Conservation (phyloP, 495 filamentous ascomycete genomes). For the Penicillium coffeae region DNA sequence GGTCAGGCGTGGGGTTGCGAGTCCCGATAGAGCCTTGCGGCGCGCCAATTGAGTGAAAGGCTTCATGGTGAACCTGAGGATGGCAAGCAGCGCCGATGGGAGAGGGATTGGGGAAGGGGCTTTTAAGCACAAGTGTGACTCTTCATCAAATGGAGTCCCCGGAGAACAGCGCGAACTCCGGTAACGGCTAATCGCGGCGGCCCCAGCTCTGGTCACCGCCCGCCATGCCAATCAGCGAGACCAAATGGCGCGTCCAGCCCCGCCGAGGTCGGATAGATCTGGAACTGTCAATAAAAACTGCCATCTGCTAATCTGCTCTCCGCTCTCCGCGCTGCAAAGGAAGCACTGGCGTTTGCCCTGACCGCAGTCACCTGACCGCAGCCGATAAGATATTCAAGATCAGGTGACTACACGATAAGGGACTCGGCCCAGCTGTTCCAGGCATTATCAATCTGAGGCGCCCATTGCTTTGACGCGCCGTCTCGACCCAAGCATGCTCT, state of each 20-base stretch:
- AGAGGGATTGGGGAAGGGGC: conserved; percentile 9
- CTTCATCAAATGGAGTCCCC: conserved; percentile 18
- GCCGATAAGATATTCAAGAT: no score
- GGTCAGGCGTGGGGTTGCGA: conserved; percentile 23
- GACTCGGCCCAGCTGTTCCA: neutral
- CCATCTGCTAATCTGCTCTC: no score
- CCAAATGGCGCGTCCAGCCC: conserved; percentile 2
- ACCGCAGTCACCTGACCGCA: conserved; percentile 14
- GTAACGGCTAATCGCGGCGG: conserved; percentile 1
- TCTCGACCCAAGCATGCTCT: neutral
- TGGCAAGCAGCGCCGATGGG: neutral
- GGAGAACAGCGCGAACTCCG: conserved; percentile 35
- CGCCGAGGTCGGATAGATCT: conserved; percentile 22
- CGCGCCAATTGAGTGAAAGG: conserved; percentile 40
- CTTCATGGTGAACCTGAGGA: conserved; percentile 30
- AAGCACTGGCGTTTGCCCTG: no score
- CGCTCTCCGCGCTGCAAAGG: conserved; percentile 14
- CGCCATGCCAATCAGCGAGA: conserved; percentile 11
- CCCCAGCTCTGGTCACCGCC: conserved; percentile 18
- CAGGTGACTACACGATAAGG: conserved; percentile 13
- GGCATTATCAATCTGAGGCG: neutral
- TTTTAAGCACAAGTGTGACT: conserved; percentile 26
- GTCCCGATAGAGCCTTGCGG: conserved; percentile 28
- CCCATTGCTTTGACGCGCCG: neutral
- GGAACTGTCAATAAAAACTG: neutral